Evolutionary conservation across 2,329 filamentous ascomycete species (phyloP).

Genomic region (Arthrinium puccinioides): DNA sequence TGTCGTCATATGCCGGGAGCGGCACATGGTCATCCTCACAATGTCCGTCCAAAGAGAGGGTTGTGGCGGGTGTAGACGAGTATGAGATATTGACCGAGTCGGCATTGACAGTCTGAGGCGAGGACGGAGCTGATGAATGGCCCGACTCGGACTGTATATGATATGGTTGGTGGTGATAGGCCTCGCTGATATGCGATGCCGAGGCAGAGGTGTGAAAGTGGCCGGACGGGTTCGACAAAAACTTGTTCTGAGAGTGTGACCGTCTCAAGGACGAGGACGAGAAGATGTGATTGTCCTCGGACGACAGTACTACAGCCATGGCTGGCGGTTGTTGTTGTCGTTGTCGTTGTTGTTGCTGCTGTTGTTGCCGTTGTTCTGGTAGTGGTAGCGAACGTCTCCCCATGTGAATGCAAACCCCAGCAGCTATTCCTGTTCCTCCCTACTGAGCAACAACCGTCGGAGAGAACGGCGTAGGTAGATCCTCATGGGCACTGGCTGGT

Average conservation of each 20-base stretch:
- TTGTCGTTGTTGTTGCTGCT: no score
- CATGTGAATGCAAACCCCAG: background rate
- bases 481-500: slow-evolving; percentile 7
- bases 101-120: slow-evolving; percentile 42
- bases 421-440: slow-evolving; percentile 15
- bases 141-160: slow-evolving; percentile 34
- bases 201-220: slow-evolving; percentile 38
- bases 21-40: slow-evolving; percentile 40
- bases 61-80: slow-evolving; percentile 57
- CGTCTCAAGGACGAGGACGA: slow-evolving; percentile 45
- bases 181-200: slow-evolving; percentile 36
- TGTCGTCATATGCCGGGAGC: slow-evolving; percentile 37
- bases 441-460: slow-evolving; percentile 10
- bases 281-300: slow-evolving; percentile 53
- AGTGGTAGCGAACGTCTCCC: no score
- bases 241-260: slow-evolving; percentile 54
- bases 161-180: slow-evolving; percentile 30
- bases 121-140: slow-evolving; percentile 48
- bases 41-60: slow-evolving; percentile 52
- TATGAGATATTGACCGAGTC: slow-evolving; percentile 51
- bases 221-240: slow-evolving; percentile 33
- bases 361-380: no score
- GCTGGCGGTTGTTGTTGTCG: background rate
- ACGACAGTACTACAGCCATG: slow-evolving; percentile 50
- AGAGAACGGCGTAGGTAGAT: background rate